Base-by-base conservation (phyloP, 139 green algal genomes). In the Picochlorum sp. region DNA sequence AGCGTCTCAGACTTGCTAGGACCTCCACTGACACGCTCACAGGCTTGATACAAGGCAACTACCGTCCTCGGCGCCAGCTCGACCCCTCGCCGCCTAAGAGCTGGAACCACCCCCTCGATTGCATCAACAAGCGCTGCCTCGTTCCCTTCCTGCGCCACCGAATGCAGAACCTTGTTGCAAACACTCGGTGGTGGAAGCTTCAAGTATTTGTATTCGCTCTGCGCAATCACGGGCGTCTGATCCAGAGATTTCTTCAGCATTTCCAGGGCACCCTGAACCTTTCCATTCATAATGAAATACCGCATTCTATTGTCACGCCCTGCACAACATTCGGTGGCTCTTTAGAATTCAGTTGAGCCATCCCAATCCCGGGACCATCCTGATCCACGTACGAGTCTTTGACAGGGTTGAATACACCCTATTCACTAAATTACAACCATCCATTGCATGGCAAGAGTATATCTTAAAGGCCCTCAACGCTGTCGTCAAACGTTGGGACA, bases 241-340 rank as follows among this genome's bases (percentile, higher is more conserved):
- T 45, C 31, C 1, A 69, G 11, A 2, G 60, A 24, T 9, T 45
- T 57, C 13, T 69, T 49, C 20, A 74, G 16, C 11, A 74, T n/a
- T 3, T 45, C 38, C 15, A 74, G 37, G 23, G 50, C 68, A 3
- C 24, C 8, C 14, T 63, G 6, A 3, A 31, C 23, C 14, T 47
- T 20, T 13, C 45, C 23, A 20, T 45, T 56, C n/a, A 74, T n/a
- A 49, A 69, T 60, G 34, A 56, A 69, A 38, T 63, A 74, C 1
- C 67, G 67, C 3, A 74, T 45, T 20, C 24, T 44, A 24, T 51
- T 52, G 13, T 67, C 62, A 10, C 62, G 11, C 23, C 38, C 60
- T 66, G 60, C 28, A 62, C 7, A 7, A 41, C 34, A 41, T 41
- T 1, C 34, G 8, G 34, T 11, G 34, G 9, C 6, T 41, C 34